phyloP scores from a whole-genome alignment of 768 basidiomycete genomes.

The Phylloporus arenicola region DNA sequence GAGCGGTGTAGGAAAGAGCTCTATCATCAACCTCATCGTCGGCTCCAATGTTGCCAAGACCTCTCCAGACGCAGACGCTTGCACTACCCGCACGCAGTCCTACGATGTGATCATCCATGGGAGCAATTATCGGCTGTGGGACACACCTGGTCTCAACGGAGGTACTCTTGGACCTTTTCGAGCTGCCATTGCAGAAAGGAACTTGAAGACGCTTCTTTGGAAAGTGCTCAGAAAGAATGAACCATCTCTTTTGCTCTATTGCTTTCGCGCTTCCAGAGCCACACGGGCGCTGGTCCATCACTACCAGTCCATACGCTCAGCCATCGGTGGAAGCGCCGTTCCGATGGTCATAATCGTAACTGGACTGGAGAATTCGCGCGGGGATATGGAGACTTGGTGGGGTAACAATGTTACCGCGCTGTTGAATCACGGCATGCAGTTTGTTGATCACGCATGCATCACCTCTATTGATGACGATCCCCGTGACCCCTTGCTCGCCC shows the following conservation, averaged over 20 bases:
- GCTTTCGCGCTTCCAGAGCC: constrained; percentile 37
- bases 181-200: constrained; percentile 20
- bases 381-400: constrained; percentile 35
- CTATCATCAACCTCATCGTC: constrained; percentile 37
- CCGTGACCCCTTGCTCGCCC: constrained; percentile 9
- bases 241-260: constrained; percentile 37
- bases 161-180: constrained; percentile 22
- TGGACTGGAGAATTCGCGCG: constrained; percentile 33
- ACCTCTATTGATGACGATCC: constrained; percentile 27
- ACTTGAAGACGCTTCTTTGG: constrained; percentile 30
- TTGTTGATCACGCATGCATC: constrained; percentile 29
- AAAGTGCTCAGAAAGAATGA: constrained; percentile 31
- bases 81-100: constrained; percentile 28
- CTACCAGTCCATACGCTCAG: constrained; percentile 31
- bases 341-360: constrained; percentile 39
- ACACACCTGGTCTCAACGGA: constrained; percentile 35
- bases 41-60: constrained; percentile 26
- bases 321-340: constrained; percentile 25
- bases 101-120: constrained; percentile 24
- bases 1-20: constrained; percentile 40
- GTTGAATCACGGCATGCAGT: constrained; percentile 19
- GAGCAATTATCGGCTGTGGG: constrained; percentile 24
- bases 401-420: constrained; percentile 20
- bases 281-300: constrained; percentile 35
- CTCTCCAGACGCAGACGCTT: constrained; percentile 31